A percentile compares a stretch with the other conserved stretches of the same genome.
Evolutionary conservation across 768 basidiomycete genomes (phyloP).

Genomic region (Leccinellum rugosiceps): DNA sequence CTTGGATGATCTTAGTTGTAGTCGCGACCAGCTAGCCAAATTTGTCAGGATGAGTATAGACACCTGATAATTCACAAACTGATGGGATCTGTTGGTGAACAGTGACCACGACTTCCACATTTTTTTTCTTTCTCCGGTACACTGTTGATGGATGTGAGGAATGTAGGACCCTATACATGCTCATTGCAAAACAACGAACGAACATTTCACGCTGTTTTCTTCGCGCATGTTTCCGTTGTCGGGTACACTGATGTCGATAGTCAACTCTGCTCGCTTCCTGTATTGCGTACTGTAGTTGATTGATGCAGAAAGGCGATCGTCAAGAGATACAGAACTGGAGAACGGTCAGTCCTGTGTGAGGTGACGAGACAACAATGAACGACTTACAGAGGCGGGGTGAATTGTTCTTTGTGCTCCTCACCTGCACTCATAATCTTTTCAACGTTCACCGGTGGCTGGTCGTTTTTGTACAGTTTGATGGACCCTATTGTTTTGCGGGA

Average conservation of each 20-base stretch:
- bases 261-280: background rate
- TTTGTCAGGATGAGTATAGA: too few relatives aligned
- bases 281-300: background rate
- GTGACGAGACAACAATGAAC: background rate
- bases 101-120: too few relatives aligned
- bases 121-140: too few relatives aligned
- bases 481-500: constrained; percentile 6
- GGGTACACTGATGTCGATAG: constrained; percentile 1
- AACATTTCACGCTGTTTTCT: background rate
- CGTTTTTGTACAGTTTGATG: background rate
- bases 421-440: background rate
- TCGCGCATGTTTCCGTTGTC: background rate
- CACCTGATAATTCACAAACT: too few relatives aligned
- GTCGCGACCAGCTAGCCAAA: too few relatives aligned
- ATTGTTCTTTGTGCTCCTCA: background rate
- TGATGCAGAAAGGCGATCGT: background rate
- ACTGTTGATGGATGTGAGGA: too few relatives aligned
- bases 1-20: too few relatives aligned
- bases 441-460: background rate
- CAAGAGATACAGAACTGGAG: background rate
- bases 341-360: background rate
- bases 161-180: too few relatives aligned
- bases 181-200: too few relatives aligned
- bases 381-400: constrained; percentile 9
- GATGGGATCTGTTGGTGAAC: too few relatives aligned